Conservation (phyloP, 495 filamentous ascomycete genomes). For the Cercophora samala region DNA sequence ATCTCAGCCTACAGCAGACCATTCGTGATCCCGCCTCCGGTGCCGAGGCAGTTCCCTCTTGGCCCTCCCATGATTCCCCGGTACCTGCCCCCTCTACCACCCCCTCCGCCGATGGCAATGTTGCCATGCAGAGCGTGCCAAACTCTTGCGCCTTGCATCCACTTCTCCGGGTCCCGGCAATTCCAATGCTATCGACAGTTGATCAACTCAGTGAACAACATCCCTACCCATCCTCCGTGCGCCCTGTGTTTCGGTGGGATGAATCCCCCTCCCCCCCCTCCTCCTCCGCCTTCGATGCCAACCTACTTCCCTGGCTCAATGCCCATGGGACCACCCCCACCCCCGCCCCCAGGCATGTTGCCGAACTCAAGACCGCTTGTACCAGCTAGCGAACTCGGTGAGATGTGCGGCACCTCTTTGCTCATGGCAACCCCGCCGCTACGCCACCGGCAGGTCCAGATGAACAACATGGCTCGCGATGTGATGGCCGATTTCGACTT, state of each 20-base stretch:
- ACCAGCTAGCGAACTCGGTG: not conserved
- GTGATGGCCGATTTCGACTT: not conserved
- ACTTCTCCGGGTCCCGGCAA: not conserved
- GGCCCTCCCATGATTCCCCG: not conserved
- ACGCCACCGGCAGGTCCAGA: not conserved
- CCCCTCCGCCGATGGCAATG: conserved; percentile 4
- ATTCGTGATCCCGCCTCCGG: not conserved
- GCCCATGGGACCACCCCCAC: not conserved
- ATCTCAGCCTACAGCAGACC: conserved; percentile 16
- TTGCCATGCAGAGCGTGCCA: conserved; percentile 3
- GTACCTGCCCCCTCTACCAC: not conserved
- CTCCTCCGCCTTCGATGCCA: not conserved
- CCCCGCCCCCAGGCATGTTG: not conserved
- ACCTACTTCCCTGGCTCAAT: not conserved
- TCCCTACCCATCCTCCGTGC: conserved; percentile 3
- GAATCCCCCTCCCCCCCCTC: not conserved
- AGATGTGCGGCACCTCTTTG: not conserved
- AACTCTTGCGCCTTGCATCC: not conserved
- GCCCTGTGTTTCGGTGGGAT: not conserved
- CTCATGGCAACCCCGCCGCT: not conserved
- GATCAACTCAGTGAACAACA: not conserved
- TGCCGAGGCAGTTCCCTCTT: not conserved
- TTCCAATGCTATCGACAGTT: not conserved
- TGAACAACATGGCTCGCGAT: too few relatives aligned
- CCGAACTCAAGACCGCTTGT: not conserved